These are phyloP conservation scores for Ophiorrhiza pumila DNA, from an alignment of 257 asterid genomes.

Conservation along the genomic window DNA sequence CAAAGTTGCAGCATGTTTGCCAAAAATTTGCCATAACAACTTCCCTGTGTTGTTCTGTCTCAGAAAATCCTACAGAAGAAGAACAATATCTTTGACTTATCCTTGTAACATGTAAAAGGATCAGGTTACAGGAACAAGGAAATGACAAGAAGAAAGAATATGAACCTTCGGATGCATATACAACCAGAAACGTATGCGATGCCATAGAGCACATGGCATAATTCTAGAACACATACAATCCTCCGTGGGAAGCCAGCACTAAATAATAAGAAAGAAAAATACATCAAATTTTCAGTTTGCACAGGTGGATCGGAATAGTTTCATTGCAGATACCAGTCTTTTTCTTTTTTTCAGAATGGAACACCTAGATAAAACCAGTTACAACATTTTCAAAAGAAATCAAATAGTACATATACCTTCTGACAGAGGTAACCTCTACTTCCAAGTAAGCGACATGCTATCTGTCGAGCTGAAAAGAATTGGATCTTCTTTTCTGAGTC, in stretches of 20 bases:
- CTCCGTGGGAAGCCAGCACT: slow-evolving; percentile 88
- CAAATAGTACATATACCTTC: slow-evolving; percentile 50
- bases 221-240: slow-evolving; percentile 87
- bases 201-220: slow-evolving; percentile 49
- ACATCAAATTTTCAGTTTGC: background rate
- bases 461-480: slow-evolving; percentile 91
- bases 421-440: slow-evolving; percentile 95
- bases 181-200: slow-evolving; percentile 67
- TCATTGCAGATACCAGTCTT: slow-evolving; percentile 16
- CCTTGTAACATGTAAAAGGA: background rate
- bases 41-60: slow-evolving; percentile 98
- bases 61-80: slow-evolving; percentile 67
- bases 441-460: slow-evolving; percentile 94
- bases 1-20: slow-evolving; percentile 62
- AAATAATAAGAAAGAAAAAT: slow-evolving; percentile 12
- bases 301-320: background rate
- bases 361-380: background rate
- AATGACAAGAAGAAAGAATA: slow-evolving; percentile 10
- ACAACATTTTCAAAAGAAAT: background rate
- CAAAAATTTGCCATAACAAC: slow-evolving; percentile 88
- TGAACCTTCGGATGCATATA: slow-evolving; percentile 98
- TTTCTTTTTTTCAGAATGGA: background rate
- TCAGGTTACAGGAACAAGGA: background rate
- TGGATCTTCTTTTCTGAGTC: slow-evolving; percentile 77
- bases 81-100: background rate